Evolutionary conservation across 768 basidiomycete species (phyloP), one percentile per base, ranked within the genome.

Genomic region (Naganishia antarctica): DNA sequence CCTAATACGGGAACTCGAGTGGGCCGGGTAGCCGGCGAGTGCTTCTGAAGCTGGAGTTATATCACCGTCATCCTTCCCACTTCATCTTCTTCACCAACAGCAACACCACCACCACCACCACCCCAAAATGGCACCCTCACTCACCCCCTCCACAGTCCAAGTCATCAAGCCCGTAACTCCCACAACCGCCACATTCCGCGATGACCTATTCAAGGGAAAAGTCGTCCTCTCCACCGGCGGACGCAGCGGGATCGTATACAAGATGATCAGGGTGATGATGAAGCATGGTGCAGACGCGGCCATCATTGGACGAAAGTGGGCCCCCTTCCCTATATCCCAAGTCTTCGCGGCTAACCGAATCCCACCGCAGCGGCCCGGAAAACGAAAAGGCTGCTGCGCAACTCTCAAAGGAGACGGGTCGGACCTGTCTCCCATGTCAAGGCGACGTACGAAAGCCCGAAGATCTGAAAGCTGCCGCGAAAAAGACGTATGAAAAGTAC

Each of bases 251-350:
- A 97, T 99, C 79, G 91, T 92, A 80, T 86, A 87, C 70, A 84
- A 80, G 51, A 92, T 94, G 87, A 88, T 88, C 37, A 84, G 90
- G 72, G 83, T 86, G 23, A 80, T 94, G 72, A 90, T 92, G 76
- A 51, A 85, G 78, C 72, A 72, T 40, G 93, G 93, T 15, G 89
- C 87, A 12, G 80, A 83, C 70, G 86, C 91, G 15, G 81, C 81
- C 61, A 97, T 98, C 73, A 80, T 94, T 45, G 91, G 92, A 4
- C 81, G 93, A 76, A 90, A 89, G 91, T 91, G 67, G 79, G 87
- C 74, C 25, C 28, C 48, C 25, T 13, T 28, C 15, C 37, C 32
- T 25, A 41, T 23, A 13, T 26, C 41, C 37, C 65, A 58, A 31
- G 21, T 43, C 18, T 15, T 41, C 32, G 21, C 26, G 29, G 3